Evolutionary conservation across 306 rosid species (phyloP), one percentile per base, ranked within the genome.

Genomic region (Canavalia ensiformis): DNA sequence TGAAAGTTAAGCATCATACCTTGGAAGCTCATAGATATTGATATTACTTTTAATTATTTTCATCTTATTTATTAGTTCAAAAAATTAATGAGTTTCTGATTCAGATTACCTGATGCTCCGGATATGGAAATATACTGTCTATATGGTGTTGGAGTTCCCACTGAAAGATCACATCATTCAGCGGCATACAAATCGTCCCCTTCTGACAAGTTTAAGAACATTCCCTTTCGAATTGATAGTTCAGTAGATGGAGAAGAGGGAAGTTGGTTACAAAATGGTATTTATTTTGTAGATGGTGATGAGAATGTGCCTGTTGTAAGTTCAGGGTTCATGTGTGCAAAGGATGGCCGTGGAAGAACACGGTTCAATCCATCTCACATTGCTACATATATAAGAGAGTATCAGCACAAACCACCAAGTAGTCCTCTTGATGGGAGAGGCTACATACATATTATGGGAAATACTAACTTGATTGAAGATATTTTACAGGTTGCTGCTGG

Each of bases 301-400:
- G 93, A 86, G 59, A 84, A 85, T 9, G 89, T 82, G 47, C 87
- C 90, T 0, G 82, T 89, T 18, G 2, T 90, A 70, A 94, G 97
- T 73, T 89, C 97, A 8, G 96, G 98, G 11, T 90, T 84, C 90
- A 94, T 90, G 97, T 90, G 97, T 37, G 89, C 92, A 92, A 89
- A 86, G 97, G 91, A 35, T 92, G 98, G 98, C 85, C 85, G 85
- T 5, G 88, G 90, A 87, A 87, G 75, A 77, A 92, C 98, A 10
- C 86, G 89, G 66, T 94, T 94, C 92, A 94, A 92, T 71, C 97
- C 97, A 10, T 85, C 94, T 0, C 92, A 88, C 34, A 84, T 82
- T 35, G 78, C 84, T 49, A 86, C 96, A 30, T 82, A 80, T 72
- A 63, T 90, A 74, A 88, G 93, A 84, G 97, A 94, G 79, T 91